Conservation (phyloP, 148 eudicot genomes). For the Rhododendron henanense region DNA sequence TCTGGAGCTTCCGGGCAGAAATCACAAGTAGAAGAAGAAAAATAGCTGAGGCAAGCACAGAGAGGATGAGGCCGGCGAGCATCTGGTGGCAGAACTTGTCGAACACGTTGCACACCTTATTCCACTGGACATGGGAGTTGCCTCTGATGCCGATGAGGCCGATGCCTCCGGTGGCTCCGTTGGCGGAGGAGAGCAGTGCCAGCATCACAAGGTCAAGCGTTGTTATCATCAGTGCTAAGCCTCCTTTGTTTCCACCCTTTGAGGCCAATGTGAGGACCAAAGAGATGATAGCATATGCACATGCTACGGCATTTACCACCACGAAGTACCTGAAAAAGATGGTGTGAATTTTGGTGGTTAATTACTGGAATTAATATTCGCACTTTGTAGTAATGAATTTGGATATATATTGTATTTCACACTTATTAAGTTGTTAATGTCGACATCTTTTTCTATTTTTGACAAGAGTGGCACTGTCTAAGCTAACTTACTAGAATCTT, state of each 20-base stretch:
- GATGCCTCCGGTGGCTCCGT: constrained; percentile 48
- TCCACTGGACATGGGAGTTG: constrained; percentile 65
- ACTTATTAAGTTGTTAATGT: neutral
- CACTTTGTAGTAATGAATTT: neutral
- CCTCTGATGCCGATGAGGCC: constrained; percentile 58
- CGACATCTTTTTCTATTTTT: no score
- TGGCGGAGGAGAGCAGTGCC: constrained; percentile 50
- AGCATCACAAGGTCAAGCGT: constrained; percentile 50
- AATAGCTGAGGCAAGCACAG: constrained; percentile 24
- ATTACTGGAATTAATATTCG: neutral
- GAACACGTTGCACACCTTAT: constrained; percentile 58
- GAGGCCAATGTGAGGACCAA: constrained; percentile 26
- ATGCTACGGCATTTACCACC: constrained; percentile 51
- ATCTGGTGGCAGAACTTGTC: constrained; percentile 44
- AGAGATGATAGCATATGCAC: constrained; percentile 32
- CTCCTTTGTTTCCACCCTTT: constrained; percentile 16
- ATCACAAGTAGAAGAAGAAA: constrained; percentile 37
- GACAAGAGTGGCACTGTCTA: no score
- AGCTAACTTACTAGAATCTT: no score
- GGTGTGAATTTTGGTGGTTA: neutral
- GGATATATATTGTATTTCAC: neutral
- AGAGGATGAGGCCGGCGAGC: constrained; percentile 32
- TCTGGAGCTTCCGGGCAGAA: constrained; percentile 33
- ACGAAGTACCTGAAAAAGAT: constrained; percentile 41
- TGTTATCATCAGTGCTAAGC: constrained; percentile 11